Percentiles rank a stretch among this genome's conserved stretches.
phyloP scores from a whole-genome alignment of 2,329 filamentous ascomycete species.

The Nothopassalora personata region DNA sequence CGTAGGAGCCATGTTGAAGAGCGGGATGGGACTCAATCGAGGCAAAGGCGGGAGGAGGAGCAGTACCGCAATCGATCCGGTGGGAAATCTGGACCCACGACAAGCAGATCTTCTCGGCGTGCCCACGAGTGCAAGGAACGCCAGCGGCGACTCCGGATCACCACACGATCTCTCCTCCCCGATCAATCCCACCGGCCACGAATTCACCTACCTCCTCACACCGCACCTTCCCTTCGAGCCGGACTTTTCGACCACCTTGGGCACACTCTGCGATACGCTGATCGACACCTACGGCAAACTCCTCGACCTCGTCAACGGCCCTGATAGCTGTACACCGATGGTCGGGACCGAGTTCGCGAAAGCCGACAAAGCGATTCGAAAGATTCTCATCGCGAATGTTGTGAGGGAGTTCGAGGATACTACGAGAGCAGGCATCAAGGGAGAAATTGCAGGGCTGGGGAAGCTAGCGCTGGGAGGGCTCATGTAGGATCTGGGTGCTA shows the following conservation, averaged over 20 bases:
- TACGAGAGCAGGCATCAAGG: slow-evolving; percentile 68
- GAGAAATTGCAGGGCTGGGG: slow-evolving; percentile 77
- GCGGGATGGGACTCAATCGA: slow-evolving; percentile 36
- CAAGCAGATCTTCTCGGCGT: slow-evolving; percentile 21
- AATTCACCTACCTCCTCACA: slow-evolving; percentile 85
- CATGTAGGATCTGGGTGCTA: slow-evolving; percentile 47
- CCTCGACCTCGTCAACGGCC: slow-evolving; percentile 66
- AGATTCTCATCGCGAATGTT: slow-evolving; percentile 79
- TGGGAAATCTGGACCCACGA: slow-evolving; percentile 10
- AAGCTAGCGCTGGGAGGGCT: slow-evolving; percentile 86
- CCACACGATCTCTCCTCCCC: slow-evolving; percentile 24
- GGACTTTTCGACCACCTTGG: slow-evolving; percentile 94
- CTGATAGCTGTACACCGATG: slow-evolving; percentile 59
- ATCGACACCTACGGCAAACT: slow-evolving; percentile 87
- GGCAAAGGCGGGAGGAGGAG: slow-evolving; percentile 45
- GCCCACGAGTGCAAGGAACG: slow-evolving; percentile 8
- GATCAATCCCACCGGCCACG: slow-evolving; percentile 65
- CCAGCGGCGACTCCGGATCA: slow-evolving; percentile 11
- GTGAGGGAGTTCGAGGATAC: slow-evolving; percentile 91
- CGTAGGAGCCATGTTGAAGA: slow-evolving; percentile 54
- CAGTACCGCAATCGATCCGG: slow-evolving; percentile 48
- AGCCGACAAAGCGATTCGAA: slow-evolving; percentile 77
- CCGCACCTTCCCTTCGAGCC: slow-evolving; percentile 91
- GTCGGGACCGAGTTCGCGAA: slow-evolving; percentile 86
- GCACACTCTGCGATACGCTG: slow-evolving; percentile 88